Conservation (phyloP, 768 basidiomycete species). For the Sutorius australiensis region DNA sequence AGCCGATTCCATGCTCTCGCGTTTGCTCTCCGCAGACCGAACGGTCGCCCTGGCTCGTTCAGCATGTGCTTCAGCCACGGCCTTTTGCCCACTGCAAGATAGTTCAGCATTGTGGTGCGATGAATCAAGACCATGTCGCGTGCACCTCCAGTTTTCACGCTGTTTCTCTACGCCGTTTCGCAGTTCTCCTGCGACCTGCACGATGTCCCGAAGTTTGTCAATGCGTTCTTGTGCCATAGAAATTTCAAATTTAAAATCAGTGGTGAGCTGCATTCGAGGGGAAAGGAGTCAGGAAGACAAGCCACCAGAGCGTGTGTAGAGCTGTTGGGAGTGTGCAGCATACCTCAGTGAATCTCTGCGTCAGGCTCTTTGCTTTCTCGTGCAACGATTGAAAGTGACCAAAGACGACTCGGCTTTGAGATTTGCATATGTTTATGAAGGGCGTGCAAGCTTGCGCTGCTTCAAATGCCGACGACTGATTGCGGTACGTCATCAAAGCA, state of each 20-base stretch:
- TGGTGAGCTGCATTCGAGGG: slow-evolving; percentile 3
- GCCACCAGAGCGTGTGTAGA: neutral
- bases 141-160: slow-evolving; percentile 9
- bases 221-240: neutral
- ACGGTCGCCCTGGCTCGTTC: slow-evolving; percentile 12
- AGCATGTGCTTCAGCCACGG: neutral
- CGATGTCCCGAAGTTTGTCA: neutral
- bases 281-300: neutral
- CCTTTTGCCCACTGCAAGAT: slow-evolving; percentile 2
- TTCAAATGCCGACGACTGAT: slow-evolving; percentile 2
- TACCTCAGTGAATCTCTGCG: slow-evolving; percentile 5
- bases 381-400: slow-evolving; percentile 2
- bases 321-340: neutral
- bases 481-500: neutral
- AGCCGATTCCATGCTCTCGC: slow-evolving; percentile 13
- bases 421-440: slow-evolving; percentile 4
- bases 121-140: neutral
- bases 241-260: slow-evolving; percentile 12
- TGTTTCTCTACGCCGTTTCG: neutral
- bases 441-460: neutral
- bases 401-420: slow-evolving; percentile 5
- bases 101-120: neutral
- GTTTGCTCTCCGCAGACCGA: slow-evolving; percentile 9
- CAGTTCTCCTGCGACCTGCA: neutral
- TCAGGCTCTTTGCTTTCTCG: slow-evolving; percentile 10